Evolutionary conservation across 768 basidiomycete genomes (phyloP).

Genomic region (Trametes cingulata): DNA sequence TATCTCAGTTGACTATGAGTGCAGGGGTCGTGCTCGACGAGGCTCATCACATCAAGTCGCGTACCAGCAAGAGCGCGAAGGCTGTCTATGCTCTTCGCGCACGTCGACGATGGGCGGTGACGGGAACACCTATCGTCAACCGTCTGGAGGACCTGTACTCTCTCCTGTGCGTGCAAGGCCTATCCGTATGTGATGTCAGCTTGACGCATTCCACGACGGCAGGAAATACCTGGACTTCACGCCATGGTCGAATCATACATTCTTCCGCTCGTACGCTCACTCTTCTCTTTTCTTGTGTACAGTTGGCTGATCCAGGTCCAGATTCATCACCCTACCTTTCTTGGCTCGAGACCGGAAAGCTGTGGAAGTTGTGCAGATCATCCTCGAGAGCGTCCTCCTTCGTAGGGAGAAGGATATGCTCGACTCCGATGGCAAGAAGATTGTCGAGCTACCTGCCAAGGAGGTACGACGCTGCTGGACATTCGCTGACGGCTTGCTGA

Average conservation of each 20-base stretch:
- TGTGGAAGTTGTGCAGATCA: slow-evolving; percentile 93
- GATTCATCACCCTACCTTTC: slow-evolving; percentile 92
- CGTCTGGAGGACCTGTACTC: slow-evolving; percentile 90
- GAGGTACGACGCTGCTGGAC: slow-evolving; percentile 46
- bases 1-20: background rate
- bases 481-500: slow-evolving; percentile 35
- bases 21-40: slow-evolving; percentile 78
- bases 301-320: slow-evolving; percentile 30
- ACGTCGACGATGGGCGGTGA: slow-evolving; percentile 86
- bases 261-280: slow-evolving; percentile 79
- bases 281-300: background rate
- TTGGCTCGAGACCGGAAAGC: slow-evolving; percentile 89
- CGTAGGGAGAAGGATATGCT: slow-evolving; percentile 93
- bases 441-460: slow-evolving; percentile 87
- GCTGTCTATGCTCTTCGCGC: slow-evolving; percentile 85
- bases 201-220: too few relatives aligned
- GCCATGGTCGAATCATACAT: slow-evolving; percentile 81
- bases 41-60: slow-evolving; percentile 92
- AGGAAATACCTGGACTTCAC: slow-evolving; percentile 79
- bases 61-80: slow-evolving; percentile 83
- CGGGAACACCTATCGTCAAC: slow-evolving; percentile 96
- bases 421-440: slow-evolving; percentile 80
- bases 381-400: slow-evolving; percentile 83
- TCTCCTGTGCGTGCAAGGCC: slow-evolving; percentile 49
- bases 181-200: background rate